Percentiles rank a stretch among this genome's conserved stretches.
These are phyloP conservation scores for Suhomyces terraborum DNA, from an alignment of 1,139 yeast genomes.

Conservation along the genomic window DNA sequence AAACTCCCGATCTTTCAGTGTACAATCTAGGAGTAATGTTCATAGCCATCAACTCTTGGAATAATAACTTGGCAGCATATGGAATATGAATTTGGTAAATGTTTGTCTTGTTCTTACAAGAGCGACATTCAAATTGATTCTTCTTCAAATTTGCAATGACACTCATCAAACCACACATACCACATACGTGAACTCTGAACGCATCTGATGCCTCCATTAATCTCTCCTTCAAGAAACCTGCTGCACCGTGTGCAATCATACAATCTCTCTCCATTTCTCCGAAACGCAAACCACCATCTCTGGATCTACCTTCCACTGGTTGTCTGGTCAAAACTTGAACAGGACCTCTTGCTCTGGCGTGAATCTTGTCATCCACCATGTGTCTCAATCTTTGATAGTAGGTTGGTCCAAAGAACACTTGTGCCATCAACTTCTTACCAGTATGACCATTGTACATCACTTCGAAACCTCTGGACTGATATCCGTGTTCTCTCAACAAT, in stretches of 20 bases:
- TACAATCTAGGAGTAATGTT: constrained; percentile 90
- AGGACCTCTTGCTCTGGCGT: constrained; percentile 99
- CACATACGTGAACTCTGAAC: constrained; percentile 94
- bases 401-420: constrained; percentile 97
- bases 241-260: constrained; percentile 99
- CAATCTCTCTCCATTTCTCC: constrained; percentile 99
- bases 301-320: constrained; percentile 98
- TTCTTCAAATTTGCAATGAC: constrained; percentile 96
- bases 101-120: constrained; percentile 97
- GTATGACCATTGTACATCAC: constrained; percentile 99
- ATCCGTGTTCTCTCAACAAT: constrained; percentile 90
- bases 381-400: constrained; percentile 98
- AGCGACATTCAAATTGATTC: constrained; percentile 96
- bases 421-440: constrained; percentile 96
- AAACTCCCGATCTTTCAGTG: constrained; percentile 58
- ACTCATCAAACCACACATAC: constrained; percentile 96
- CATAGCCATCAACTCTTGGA: constrained; percentile 96
- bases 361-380: constrained; percentile 99
- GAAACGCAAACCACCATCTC: constrained; percentile 98
- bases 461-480: constrained; percentile 97
- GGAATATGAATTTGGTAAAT: constrained; percentile 98
- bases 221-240: constrained; percentile 89
- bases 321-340: constrained; percentile 97
- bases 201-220: constrained; percentile 97
- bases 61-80: constrained; percentile 91